Conservation (phyloP, 176 grass and related monocot genomes). For the Ensete glaucum region DNA sequence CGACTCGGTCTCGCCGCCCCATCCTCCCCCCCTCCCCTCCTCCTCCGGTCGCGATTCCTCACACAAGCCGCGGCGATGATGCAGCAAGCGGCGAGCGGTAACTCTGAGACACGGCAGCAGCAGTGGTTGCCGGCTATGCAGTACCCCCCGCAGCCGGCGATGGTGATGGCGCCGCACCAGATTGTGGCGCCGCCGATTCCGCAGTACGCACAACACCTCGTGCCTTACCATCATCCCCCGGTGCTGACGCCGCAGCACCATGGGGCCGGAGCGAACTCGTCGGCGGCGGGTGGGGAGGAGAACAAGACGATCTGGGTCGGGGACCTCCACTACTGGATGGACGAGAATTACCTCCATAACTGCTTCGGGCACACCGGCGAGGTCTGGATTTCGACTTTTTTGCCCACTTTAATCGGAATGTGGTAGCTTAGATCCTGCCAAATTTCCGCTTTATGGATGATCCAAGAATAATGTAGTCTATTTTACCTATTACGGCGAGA, state of each 20-base stretch:
- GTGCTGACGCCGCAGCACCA: constrained; percentile 23
- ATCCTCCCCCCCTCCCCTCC: neutral
- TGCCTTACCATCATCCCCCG: constrained; percentile 54
- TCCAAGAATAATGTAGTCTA: neutral
- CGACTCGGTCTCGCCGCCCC: neutral
- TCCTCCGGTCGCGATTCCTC: neutral
- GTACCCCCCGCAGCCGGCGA: constrained; percentile 46
- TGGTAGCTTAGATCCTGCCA: neutral
- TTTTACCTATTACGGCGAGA: neutral
- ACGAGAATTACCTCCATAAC: constrained; percentile 92
- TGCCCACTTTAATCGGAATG: constrained; percentile 6
- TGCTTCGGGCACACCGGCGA: constrained; percentile 94
- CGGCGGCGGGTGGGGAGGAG: constrained; percentile 52
- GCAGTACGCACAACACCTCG: constrained; percentile 75
- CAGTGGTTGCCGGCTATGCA: constrained; percentile 43
- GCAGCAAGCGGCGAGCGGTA: constrained; percentile 50
- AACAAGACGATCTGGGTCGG: constrained; percentile 98
- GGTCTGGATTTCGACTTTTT: constrained; percentile 33
- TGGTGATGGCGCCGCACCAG: constrained; percentile 75
- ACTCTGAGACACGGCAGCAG: constrained; percentile 36
- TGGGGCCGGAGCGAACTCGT: constrained; percentile 2
- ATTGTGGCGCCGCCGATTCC: constrained; percentile 46
- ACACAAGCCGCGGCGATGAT: constrained; percentile 18
- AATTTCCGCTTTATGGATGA: neutral
- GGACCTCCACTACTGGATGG: constrained; percentile 99